Percentiles rank a stretch among this genome's conserved stretches.
Evolutionary conservation across 352 stramenopile genomes (phyloP).

Genomic region (Phytophthora aleatoria): DNA sequence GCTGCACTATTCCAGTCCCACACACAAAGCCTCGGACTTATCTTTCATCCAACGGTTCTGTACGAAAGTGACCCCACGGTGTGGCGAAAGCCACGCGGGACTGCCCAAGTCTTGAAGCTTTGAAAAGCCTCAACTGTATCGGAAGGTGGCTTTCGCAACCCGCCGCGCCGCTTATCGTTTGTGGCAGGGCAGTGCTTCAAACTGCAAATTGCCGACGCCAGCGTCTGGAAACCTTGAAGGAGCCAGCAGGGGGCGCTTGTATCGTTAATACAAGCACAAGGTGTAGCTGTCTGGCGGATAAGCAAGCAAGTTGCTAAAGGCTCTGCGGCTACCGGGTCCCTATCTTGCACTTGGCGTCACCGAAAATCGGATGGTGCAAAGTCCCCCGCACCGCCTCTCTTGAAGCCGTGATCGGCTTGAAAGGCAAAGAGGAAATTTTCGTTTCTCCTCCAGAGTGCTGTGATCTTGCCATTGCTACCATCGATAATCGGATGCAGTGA

Average conservation of each 20-base stretch:
- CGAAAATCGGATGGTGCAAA: constrained; percentile 26
- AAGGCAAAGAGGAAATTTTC: not conserved
- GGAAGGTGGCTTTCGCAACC: not conserved
- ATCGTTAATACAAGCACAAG: not conserved
- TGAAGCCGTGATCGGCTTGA: not conserved
- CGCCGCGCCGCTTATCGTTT: not conserved
- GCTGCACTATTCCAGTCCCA: constrained; percentile 1
- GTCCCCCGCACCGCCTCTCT: constrained; percentile 20
- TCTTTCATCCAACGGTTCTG: constrained; percentile 17
- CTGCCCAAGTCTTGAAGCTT: constrained; percentile 5
- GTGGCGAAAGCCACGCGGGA: constrained; percentile 7
- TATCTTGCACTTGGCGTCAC: constrained; percentile 27
- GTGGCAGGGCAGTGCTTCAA: constrained; percentile 2
- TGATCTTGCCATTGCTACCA: not conserved
- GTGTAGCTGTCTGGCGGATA: constrained; percentile 1
- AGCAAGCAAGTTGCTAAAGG: constrained; percentile 23
- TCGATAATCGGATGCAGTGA: not conserved
- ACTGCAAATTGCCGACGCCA: constrained; percentile 8
- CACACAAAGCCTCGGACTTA: constrained; percentile 10
- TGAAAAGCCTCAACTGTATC: not conserved
- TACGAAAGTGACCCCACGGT: constrained; percentile 16
- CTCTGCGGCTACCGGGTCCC: constrained; percentile 16
- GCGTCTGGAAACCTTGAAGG: constrained; percentile 13
- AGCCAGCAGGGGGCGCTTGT: not conserved
- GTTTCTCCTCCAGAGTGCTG: not conserved